These are phyloP conservation scores for Priceomyces fermenticarens DNA, from an alignment of 805 yeast species.

Conservation along the genomic window DNA sequence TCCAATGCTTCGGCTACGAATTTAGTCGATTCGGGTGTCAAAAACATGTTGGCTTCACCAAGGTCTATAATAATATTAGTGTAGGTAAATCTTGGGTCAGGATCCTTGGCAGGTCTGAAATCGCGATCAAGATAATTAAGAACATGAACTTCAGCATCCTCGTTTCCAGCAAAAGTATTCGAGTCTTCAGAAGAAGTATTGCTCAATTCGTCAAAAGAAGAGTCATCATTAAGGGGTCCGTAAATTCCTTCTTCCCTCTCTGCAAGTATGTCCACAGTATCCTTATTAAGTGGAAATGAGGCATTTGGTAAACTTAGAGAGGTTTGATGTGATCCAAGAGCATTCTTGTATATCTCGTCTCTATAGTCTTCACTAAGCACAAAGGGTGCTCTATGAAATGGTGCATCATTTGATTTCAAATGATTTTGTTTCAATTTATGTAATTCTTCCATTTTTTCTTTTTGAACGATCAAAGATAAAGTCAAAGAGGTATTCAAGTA, in stretches of 20 bases:
- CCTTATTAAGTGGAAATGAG: conserved; percentile 55
- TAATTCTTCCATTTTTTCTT: conserved; percentile 44
- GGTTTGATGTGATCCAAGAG: conserved; percentile 53
- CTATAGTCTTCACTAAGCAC: conserved; percentile 53
- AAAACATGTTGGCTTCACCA: conserved; percentile 45
- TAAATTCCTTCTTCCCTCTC: neutral
- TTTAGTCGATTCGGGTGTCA: conserved; percentile 45
- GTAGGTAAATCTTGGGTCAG: conserved; percentile 43
- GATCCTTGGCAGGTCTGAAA: conserved; percentile 25
- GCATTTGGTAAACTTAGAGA: conserved; percentile 63
- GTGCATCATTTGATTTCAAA: conserved; percentile 69
- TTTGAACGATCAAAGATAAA: conserved; percentile 58
- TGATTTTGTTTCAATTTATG: conserved; percentile 60
- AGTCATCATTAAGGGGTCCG: neutral
- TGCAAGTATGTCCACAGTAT: conserved; percentile 8
- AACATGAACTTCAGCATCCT: neutral
- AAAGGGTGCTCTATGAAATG: conserved; percentile 78
- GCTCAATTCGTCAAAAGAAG: neutral
- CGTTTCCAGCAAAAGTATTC: neutral
- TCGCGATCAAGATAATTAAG: conserved; percentile 26
- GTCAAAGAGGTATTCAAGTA: conserved; percentile 56
- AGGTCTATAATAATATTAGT: conserved; percentile 56
- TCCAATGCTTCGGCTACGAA: conserved; percentile 36
- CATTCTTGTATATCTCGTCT: conserved; percentile 44
- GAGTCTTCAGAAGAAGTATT: conserved; percentile 1